These are phyloP conservation scores for Penicillium nucicola DNA, from an alignment of 495 filamentous ascomycete species.

Conservation along the genomic window DNA sequence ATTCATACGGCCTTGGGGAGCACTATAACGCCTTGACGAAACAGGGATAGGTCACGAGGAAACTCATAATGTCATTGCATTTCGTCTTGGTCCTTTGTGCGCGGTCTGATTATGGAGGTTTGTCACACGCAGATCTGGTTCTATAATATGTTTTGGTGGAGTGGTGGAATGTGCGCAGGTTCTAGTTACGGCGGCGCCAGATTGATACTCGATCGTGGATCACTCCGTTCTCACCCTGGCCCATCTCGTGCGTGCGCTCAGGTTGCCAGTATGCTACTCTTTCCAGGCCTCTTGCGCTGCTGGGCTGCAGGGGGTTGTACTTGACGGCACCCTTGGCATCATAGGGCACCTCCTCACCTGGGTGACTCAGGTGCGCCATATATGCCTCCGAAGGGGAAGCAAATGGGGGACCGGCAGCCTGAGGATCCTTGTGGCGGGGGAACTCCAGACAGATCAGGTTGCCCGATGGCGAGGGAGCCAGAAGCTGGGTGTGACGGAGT, in stretches of 20 bases:
- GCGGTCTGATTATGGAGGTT: background rate
- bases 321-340: constrained; percentile 51
- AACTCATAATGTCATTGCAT: constrained; percentile 3
- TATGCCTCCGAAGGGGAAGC: constrained; percentile 61
- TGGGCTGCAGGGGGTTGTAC: constrained; percentile 36
- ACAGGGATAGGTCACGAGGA: constrained; percentile 10
- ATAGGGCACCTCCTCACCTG: constrained; percentile 64
- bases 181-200: constrained; percentile 33
- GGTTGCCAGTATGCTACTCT: constrained; percentile 65
- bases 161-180: background rate
- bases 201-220: constrained; percentile 38
- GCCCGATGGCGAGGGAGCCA: constrained; percentile 53
- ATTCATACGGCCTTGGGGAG: constrained; percentile 89
- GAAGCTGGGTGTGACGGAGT: constrained; percentile 58
- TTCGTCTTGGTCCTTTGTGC: background rate
- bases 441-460: constrained; percentile 78
- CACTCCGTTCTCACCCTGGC: constrained; percentile 30
- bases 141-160: constrained; percentile 3
- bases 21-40: constrained; percentile 85
- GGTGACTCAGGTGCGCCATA: constrained; percentile 59
- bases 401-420: constrained; percentile 67
- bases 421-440: constrained; percentile 65
- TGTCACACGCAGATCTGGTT: constrained; percentile 1
- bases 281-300: constrained; percentile 47
- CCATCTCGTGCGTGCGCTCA: constrained; percentile 59